A percentile compares a stretch with the other conserved stretches of the same genome.
These are phyloP conservation scores for Kodamaea sagamina DNA, from an alignment of 805 yeast genomes.

Conservation along the genomic window DNA sequence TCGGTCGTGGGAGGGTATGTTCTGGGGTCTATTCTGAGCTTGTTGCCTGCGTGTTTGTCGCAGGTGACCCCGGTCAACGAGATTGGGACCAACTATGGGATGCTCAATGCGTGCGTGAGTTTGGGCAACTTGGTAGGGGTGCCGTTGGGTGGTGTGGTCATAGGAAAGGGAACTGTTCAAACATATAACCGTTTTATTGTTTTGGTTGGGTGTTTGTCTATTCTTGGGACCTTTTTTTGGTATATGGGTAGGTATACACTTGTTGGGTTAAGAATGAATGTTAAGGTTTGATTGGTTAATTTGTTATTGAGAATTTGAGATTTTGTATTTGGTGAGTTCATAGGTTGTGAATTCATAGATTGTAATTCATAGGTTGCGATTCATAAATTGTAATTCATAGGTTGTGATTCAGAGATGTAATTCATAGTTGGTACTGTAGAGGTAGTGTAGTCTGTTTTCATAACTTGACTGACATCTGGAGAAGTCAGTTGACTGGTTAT, in stretches of 20 bases:
- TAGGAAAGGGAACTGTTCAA: conserved; percentile 26
- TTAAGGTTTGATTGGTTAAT: too few species aligned
- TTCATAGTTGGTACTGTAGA: too few species aligned
- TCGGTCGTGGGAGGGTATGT: conserved; percentile 38
- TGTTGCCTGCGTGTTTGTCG: conserved; percentile 34
- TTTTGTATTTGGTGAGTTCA: too few species aligned
- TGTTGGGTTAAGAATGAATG: conserved; percentile 19
- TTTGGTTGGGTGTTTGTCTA: conserved; percentile 31
- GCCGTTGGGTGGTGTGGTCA: conserved; percentile 36
- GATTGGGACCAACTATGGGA: conserved; percentile 39
- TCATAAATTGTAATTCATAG: too few species aligned
- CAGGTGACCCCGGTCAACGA: conserved; percentile 31
- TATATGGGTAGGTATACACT: conserved; percentile 16
- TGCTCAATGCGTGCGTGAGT: conserved; percentile 32
- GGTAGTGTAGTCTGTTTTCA: too few species aligned
- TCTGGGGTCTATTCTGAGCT: conserved; percentile 36
- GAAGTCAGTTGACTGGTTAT: too few species aligned
- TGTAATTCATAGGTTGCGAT: too few species aligned
- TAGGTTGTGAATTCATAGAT: too few species aligned
- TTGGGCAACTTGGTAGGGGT: conserved; percentile 35
- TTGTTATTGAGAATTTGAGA: too few species aligned
- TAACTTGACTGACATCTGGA: too few species aligned
- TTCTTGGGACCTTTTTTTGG: conserved; percentile 33
- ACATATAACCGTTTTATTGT: conserved; percentile 34
- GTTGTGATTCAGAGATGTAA: too few species aligned